phyloP scores from a whole-genome alignment of 164 flowering plant genomes.

The Aristolochia fimbriata region DNA sequence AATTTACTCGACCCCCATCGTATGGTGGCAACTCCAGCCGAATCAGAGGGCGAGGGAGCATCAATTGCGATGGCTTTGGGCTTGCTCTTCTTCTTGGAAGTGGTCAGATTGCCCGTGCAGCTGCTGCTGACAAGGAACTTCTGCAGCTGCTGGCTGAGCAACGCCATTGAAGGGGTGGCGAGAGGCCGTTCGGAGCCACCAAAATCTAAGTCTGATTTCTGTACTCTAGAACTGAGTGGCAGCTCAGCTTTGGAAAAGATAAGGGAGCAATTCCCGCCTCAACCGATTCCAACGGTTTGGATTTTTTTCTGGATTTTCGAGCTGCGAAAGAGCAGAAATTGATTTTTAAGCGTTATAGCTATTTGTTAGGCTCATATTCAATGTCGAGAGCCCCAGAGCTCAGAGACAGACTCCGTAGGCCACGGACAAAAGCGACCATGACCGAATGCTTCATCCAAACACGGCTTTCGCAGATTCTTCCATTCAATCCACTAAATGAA shows the following conservation, averaged over 20 bases:
- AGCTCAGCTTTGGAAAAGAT: background rate
- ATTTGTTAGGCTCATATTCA: too few relatives aligned
- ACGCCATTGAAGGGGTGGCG: constrained; percentile 39
- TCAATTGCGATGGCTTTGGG: constrained; percentile 69
- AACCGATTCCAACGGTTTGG: constrained; percentile 27
- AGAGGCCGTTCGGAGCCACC: background rate
- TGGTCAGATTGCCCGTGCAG: constrained; percentile 8
- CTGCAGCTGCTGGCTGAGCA: constrained; percentile 54
- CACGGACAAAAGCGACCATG: too few relatives aligned
- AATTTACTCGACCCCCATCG: constrained; percentile 59
- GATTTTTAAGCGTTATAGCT: too few relatives aligned
- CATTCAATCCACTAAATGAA: too few relatives aligned
- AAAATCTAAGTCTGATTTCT: too few relatives aligned
- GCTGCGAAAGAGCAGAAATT: too few relatives aligned
- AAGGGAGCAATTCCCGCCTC: constrained; percentile 24
- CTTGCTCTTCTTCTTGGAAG: constrained; percentile 12
- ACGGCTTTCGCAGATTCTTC: too few relatives aligned
- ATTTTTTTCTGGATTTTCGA: constrained; percentile 6
- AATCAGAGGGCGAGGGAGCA: constrained; percentile 31
- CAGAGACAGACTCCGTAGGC: too few relatives aligned
- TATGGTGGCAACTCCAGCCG: constrained; percentile 33
- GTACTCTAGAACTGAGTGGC: too few relatives aligned
- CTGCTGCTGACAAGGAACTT: constrained; percentile 27
- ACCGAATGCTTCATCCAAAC: too few relatives aligned
- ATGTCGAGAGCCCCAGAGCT: too few relatives aligned